Base-by-base conservation (phyloP, 768 basidiomycete genomes). In the Amanita subjunquillea region DNA sequence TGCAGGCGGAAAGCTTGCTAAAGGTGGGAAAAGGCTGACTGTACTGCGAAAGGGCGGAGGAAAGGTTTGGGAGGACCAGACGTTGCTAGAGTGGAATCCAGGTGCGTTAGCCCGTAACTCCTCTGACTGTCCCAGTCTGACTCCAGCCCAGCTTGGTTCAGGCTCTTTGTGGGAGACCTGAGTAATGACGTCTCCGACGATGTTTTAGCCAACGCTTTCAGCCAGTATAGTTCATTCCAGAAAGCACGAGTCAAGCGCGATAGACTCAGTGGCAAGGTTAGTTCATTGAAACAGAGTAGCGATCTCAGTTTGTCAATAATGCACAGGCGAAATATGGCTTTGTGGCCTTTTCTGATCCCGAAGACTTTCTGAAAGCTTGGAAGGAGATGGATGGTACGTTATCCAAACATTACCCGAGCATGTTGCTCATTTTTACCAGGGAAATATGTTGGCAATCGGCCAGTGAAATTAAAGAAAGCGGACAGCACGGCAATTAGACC, bases 161-260 rank as follows among this genome's bases (percentile, higher is more conserved):
- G 96, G 27, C 71, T 99, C 39, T 99, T 99, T 62, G 93, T 98
- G 20, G 96, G 96, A 39, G 95, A 99, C 67, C 78, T 98, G 34
- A 95, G 93, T 61, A 98, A 98, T 63, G 96, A 98, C 68, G 93
- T 98, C 39, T 93, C 91, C 47, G 96, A 98, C 62, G 91, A 96
- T 58, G 87, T 95, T 15, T 78, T 98, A 15, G 72, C 90, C 46
- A 90, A 89, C 58, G 94, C 94, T 12, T 99, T 99, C 69, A 85
- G 83, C 67, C 88, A 90, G 67, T 98, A 95, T 64, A 67, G 88
- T 0, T 91, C 91, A 8, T 99, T 97, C 70, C 81, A 82, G 68
- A 98, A 97, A 70, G 91, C 91, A 32, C 85, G 91, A 45, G 96
- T 99, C 53, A 92, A 98, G 54, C 78, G 94, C 32, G 96, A 99